A percentile compares a stretch with the other conserved stretches of the same genome.
Conservation (phyloP, 1,284 basidiomycete species). For the Puccinia brachypodii region DNA sequence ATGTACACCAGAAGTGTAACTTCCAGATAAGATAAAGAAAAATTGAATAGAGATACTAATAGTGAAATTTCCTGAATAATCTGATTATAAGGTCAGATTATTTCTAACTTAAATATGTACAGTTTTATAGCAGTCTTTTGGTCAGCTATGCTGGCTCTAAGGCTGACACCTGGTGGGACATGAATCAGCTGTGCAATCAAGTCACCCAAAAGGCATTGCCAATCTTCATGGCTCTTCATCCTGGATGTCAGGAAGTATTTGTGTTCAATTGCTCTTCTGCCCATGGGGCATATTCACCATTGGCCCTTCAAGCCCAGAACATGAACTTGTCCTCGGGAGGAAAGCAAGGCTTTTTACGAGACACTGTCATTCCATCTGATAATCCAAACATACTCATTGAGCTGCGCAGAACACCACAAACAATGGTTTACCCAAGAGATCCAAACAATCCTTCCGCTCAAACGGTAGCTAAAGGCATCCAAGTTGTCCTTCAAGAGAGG, state of each 20-base stretch:
- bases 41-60: no score
- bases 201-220: not conserved
- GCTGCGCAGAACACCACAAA: not conserved
- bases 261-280: no score
- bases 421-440: not conserved
- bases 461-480: not conserved
- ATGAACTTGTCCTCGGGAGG: constrained; percentile 1
- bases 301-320: constrained; percentile 13
- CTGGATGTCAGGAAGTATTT: constrained; percentile 12
- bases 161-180: no score
- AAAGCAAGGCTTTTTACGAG: not conserved
- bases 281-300: not conserved
- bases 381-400: not conserved
- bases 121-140: no score
- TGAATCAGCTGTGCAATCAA: constrained; percentile 4
- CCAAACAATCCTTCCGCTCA: not conserved
- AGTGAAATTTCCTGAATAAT: no score
- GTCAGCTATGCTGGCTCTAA: no score
- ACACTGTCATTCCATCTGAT: not conserved
- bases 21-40: no score
- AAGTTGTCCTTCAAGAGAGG: not conserved
- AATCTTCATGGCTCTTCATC: constrained; percentile 3
- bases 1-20: no score
- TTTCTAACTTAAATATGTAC: no score
- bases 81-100: no score